phyloP scores from a whole-genome alignment of 768 basidiomycete species.

The Pleurotus giganteus region DNA sequence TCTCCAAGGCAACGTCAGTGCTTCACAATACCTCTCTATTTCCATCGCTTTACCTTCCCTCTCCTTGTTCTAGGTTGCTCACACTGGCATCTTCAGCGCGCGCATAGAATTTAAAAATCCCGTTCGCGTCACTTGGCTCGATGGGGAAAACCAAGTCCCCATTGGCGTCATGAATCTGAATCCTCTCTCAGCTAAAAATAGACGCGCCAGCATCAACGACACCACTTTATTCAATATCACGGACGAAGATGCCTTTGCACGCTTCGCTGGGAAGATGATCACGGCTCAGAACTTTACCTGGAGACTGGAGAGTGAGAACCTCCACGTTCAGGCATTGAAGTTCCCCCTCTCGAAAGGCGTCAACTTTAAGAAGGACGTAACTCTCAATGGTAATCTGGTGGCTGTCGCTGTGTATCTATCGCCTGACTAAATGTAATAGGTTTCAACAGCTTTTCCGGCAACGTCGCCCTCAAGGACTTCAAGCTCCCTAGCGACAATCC shows the following conservation, averaged over 20 bases:
- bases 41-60: background rate
- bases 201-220: slow-evolving; percentile 62
- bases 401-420: background rate
- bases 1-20: slow-evolving; percentile 51
- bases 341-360: slow-evolving; percentile 68
- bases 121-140: slow-evolving; percentile 59
- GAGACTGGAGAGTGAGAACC: slow-evolving; percentile 53
- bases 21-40: background rate
- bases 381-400: slow-evolving; percentile 46
- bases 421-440: slow-evolving; percentile 30
- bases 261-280: slow-evolving; percentile 62
- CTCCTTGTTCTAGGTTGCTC: slow-evolving; percentile 45
- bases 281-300: slow-evolving; percentile 68
- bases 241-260: slow-evolving; percentile 56
- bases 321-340: slow-evolving; percentile 62
- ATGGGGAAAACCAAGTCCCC: slow-evolving; percentile 36
- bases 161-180: slow-evolving; percentile 56
- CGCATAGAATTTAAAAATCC: slow-evolving; percentile 59
- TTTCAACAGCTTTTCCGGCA: slow-evolving; percentile 59
- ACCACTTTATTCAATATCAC: slow-evolving; percentile 55
- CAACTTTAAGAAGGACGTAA: slow-evolving; percentile 59
- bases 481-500: slow-evolving; percentile 67
- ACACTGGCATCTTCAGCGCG: slow-evolving; percentile 65
- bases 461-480: slow-evolving; percentile 54
- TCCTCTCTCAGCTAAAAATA: slow-evolving; percentile 45